Evolutionary conservation across 2,329 filamentous ascomycete genomes (phyloP), one percentile per base, ranked within the genome.

Genomic region (Aspergillus ibericus): DNA sequence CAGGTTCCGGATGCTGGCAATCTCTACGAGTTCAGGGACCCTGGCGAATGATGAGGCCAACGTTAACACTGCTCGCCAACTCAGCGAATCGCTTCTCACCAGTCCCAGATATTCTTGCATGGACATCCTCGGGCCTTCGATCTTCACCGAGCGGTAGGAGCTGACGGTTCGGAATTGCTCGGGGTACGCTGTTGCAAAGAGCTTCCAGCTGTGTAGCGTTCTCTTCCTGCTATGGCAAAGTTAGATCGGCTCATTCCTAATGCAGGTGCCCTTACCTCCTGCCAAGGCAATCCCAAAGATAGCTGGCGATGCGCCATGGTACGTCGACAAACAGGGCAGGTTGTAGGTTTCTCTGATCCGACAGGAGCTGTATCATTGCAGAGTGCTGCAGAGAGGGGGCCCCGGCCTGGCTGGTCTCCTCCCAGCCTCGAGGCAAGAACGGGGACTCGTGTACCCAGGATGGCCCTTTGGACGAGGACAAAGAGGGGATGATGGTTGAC

Each of bases 181-280:
- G 8, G 74, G 72, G 63, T 79, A 80, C 16, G 61, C 67, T 4
- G 64, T 70, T 15, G 72, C 71, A 53, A 78, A 70, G n/a, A 78
- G 65, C 40, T 76, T 78, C 78, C 78, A 80, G 64, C 77, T 74
- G 53, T 78, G 68, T 27, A 78, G 63, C 20, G 75, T 80, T 59
- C 71, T 66, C 38, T 71, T 74, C 15, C 66, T 62, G 59, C 75
- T 77, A 49, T n/a, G 34, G 22, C n/a, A 32, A 18, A 29, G 12
- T 58, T 54, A 57, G 55, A 16, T 20, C 25, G 15, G 1, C 12
- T n/a, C 15, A 6, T 9, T 12, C 22, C 5, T 54, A 22, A 20
- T 34, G 27, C 15, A 12, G 15, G 22, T 32, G 29, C 32, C 53
- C 72, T 61, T 63, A 79, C 78, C 69, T 72, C 50, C 61, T 63